Base-by-base conservation (phyloP, 1,284 basidiomycete species). In the Ustilago nuda region DNA sequence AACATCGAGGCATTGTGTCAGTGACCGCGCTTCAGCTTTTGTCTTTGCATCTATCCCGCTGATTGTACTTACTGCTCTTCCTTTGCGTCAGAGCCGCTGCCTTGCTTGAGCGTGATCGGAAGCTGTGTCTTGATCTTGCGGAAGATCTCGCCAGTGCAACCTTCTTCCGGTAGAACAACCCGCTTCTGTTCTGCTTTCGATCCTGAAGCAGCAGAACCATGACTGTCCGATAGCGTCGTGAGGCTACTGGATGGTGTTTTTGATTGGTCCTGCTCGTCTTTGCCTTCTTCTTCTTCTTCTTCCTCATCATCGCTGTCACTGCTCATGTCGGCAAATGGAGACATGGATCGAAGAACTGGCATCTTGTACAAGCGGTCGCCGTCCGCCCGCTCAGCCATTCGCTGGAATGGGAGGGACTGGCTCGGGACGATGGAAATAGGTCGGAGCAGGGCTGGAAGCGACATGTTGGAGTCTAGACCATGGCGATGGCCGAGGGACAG, bases 111-210 rank as follows among this genome's bases (percentile, higher is more conserved):
- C 4, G 65, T 54, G 53, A 72, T 57, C 17, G 64, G 64, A 11
- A 68, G 55, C 19, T 45, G 36, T 17, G 67, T 15, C 33, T 66
- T 70, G 53, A 36, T 39, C 2, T 43, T 19, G 9, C 45, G 56
- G 50, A 76, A 76, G 46, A 76, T 70, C 61, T 76, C 74, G 17
- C 74, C 74, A 2, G 59, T 72, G 33, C 52, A 23, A 8, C 74
- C 74, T 58, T 76, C 74, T n/a, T 48, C 53, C 3, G 56, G 62
- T 17, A 48, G 7, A 6, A 52, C 61, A 11, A 17, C 1, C 17
- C 30, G 55, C 8, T 17, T 56, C 3, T 12, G 30, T 23, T 54
- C 48, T 9, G 30, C 9, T 27, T 32, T 32, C n/a, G 30, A 30
- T 50, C 27, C 48, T 6, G 48, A 50, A 13, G 48, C 30, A 30